Evolutionary conservation across 177 flowering plant species (phyloP), one percentile per base, ranked within the genome.

Genomic region (Vitis hybrid): DNA sequence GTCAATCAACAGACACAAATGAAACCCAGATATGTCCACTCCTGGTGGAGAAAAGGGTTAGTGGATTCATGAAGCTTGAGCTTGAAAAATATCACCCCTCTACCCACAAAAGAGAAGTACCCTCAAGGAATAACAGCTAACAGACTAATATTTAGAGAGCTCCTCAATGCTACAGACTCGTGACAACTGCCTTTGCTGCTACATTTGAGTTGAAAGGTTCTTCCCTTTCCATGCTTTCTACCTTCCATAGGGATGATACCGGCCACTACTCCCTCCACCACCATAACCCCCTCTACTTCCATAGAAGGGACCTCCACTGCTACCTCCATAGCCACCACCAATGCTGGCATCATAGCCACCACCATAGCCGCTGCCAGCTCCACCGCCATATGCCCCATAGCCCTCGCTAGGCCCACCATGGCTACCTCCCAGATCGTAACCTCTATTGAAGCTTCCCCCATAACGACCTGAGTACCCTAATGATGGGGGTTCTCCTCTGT

Each of bases 181-280:
- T 4, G 46, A 35, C 46, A 35, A 35, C 46, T 35, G 46, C 27
- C 27, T 24, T 15, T 17, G 70, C 52, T 11, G 69, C 32, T 15
- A 55, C 65, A 67, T 52, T 61, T 10, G 24, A 48, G 49, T 58
- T 58, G 14, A 50, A 19, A 35, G 55, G 6, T 54, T 9, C 72
- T 24, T 50, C 35, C 67, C 19, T 46, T 40, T 40, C 7, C 21
- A 18, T 12, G 21, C 67, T 27, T 35, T 75, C 88, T 91, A 93
- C 77, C 97, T 87, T 62, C 84, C 83, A 66, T 94, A 94, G 46
- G 98, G 98, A 84, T 94, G 98, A 68, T 92, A 92, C 13, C 98
- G 86, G 69, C 91, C 74, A 74, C 46, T 35, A 0, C 80, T 72
- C 13, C 83, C 82, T 13, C 74, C 66, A 68, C 90, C 88, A 65